Evolutionary conservation across 495 filamentous ascomycete species (phyloP), one percentile per base, ranked within the genome.

Genomic region (Hypoxylon fuscum): DNA sequence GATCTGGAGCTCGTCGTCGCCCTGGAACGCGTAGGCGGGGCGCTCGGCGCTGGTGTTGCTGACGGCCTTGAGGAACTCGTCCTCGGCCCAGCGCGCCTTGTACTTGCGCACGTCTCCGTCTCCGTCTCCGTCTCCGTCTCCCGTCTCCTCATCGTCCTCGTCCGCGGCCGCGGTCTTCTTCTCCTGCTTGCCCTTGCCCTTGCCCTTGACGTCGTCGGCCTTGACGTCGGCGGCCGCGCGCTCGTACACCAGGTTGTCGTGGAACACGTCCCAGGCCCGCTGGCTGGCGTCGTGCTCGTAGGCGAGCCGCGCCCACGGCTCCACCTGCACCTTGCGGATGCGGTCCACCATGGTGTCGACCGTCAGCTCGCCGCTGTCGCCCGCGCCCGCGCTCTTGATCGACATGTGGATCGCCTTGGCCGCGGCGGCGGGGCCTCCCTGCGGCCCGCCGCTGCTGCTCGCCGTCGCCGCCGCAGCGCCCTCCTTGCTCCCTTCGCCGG

Each of bases 391-490:
- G 55, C 68, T 76, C 50, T 82, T 82, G 58, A 82, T 78, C 12
- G 78, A 77, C 79, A 82, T 82, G 68, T 81, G 78, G 66, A 82
- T 82, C 5, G 79, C 79, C 40, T 77, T 75, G 42, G 68, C 56
- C 6, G 62, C 61, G 1, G 56, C 48, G 17, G 56, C 51, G n/a
- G n/a, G 38, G 25, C 42, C 21, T 41, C 48, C 42, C 37, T 50
- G 42, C 40, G 56, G 12, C 32, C 29, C 54, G 18, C 52, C 49
- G 44, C 46, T 53, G 4, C 50, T 17, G 42, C 47, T n/a, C n/a
- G n/a, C n/a, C n/a, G n/a, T n/a, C n/a, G n/a, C 35, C 1, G 52
- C 23, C 2, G 62, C 53, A 0, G 55, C 47, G 17, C 52, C 62
- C 17, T 61, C 62, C n/a, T 61, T 62, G 43, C 63, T 37, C 8